Evolutionary conservation across 768 basidiomycete species (phyloP).

Genomic region (Pholiota conissans): DNA sequence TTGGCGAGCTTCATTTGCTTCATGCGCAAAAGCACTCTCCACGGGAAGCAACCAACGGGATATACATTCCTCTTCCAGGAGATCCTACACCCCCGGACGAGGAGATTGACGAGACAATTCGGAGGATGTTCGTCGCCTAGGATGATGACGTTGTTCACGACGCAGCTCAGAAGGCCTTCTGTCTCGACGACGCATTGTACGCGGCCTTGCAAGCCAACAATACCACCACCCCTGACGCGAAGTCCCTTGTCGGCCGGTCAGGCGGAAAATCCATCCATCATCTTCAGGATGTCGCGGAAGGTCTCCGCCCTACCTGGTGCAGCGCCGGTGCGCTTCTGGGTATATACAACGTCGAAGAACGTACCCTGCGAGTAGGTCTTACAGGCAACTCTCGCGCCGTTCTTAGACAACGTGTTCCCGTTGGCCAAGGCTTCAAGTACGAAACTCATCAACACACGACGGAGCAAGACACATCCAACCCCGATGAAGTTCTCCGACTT

Average conservation of each 20-base stretch:
- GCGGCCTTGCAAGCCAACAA: slow-evolving; percentile 3
- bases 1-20: slow-evolving; percentile 25
- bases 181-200: slow-evolving; percentile 6
- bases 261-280: not conserved
- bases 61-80: not conserved
- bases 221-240: not conserved
- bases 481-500: slow-evolving; percentile 36
- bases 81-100: slow-evolving; percentile 25
- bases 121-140: slow-evolving; percentile 34
- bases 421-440: slow-evolving; percentile 27
- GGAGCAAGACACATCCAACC: slow-evolving; percentile 41
- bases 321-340: slow-evolving; percentile 39
- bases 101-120: slow-evolving; percentile 36
- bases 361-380: slow-evolving; percentile 39
- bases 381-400: slow-evolving; percentile 52
- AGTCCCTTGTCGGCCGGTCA: not conserved
- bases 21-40: slow-evolving; percentile 10
- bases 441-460: slow-evolving; percentile 38
- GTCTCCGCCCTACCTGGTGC: not conserved
- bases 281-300: not conserved
- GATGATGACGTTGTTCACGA: slow-evolving; percentile 42
- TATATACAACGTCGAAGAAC: slow-evolving; percentile 40
- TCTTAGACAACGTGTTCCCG: slow-evolving; percentile 36
- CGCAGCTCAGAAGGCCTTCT: slow-evolving; percentile 26
- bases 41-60: slow-evolving; percentile 9